phyloP scores from a whole-genome alignment of 2,329 filamentous ascomycete species.

The Akanthomyces dipterigenus region DNA sequence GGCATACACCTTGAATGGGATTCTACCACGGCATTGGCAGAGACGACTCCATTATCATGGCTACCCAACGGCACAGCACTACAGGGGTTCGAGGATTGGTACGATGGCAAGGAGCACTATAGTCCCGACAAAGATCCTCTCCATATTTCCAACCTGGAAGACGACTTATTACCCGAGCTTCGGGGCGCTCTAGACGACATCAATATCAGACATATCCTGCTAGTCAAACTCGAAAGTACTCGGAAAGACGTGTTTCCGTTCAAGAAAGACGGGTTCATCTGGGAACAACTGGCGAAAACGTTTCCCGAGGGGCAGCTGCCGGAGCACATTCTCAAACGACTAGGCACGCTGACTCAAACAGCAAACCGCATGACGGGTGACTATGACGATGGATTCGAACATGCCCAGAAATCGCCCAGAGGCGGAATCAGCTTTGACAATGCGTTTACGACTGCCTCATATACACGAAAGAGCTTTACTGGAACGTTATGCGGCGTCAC shows the following conservation, averaged over 20 bases:
- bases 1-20: conserved; percentile 24
- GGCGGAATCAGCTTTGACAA: conserved; percentile 37
- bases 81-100: conserved; percentile 24
- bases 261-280: conserved; percentile 33
- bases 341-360: conserved; percentile 24
- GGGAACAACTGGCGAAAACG: conserved; percentile 26
- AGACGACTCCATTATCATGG: conserved; percentile 19
- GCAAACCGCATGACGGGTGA: conserved; percentile 30
- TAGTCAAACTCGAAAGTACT: conserved; percentile 37
- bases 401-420: conserved; percentile 14
- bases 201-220: conserved; percentile 35
- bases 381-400: conserved; percentile 24
- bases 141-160: conserved; percentile 32
- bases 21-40: conserved; percentile 19
- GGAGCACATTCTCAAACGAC: conserved; percentile 20
- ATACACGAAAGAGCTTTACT: conserved; percentile 36
- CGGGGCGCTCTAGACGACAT: conserved; percentile 21
- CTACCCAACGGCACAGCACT: conserved; percentile 17
- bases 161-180: conserved; percentile 23
- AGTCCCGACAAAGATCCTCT: conserved; percentile 30
- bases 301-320: conserved; percentile 27
- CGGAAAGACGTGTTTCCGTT: conserved; percentile 39
- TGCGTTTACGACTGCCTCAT: conserved; percentile 34
- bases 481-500: conserved; percentile 35
- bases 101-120: conserved; percentile 23